phyloP scores from a whole-genome alignment of 805 yeast genomes.

The Lachancea mirantina region DNA sequence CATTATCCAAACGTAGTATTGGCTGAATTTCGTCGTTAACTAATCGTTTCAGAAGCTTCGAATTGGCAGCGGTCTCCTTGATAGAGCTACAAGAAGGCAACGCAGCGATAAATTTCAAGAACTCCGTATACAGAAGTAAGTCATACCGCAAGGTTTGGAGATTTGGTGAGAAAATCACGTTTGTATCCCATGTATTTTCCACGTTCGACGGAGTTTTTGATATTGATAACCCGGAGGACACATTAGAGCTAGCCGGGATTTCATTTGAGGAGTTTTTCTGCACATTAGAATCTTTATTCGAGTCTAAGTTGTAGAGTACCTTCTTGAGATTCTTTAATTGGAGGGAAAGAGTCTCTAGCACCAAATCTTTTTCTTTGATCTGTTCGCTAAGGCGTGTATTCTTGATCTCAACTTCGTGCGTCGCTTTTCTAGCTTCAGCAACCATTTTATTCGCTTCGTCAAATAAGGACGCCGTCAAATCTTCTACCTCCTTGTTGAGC shows the following conservation, averaged over 20 bases:
- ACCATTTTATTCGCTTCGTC: slow-evolving; percentile 85
- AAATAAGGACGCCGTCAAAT: slow-evolving; percentile 66
- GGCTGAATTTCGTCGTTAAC: slow-evolving; percentile 78
- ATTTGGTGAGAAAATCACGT: slow-evolving; percentile 35
- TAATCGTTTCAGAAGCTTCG: slow-evolving; percentile 56
- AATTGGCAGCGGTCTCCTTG: slow-evolving; percentile 34
- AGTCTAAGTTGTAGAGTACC: slow-evolving; percentile 46
- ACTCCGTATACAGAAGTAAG: slow-evolving; percentile 33
- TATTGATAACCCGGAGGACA: slow-evolving; percentile 18
- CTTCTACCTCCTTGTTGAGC: slow-evolving; percentile 70
- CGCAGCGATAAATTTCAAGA: slow-evolving; percentile 33
- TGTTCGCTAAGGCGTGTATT: slow-evolving; percentile 47
- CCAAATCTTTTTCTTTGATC: slow-evolving; percentile 61
- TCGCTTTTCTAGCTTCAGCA: slow-evolving; percentile 63
- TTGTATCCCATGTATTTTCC: slow-evolving; percentile 8
- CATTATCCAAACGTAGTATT: slow-evolving; percentile 51
- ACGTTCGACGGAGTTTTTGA: slow-evolving; percentile 12
- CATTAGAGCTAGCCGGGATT: slow-evolving; percentile 13
- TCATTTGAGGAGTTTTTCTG: slow-evolving; percentile 7
- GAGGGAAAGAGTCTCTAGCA: slow-evolving; percentile 55
- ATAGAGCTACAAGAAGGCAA: slow-evolving; percentile 31
- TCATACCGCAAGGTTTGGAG: slow-evolving; percentile 38
- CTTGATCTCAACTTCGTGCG: slow-evolving; percentile 50
- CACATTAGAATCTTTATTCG: slow-evolving; percentile 11
- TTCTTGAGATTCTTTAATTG: slow-evolving; percentile 64